These are phyloP conservation scores for Trichosporon coremiiforme DNA, from an alignment of 1,284 basidiomycete species.

Conservation along the genomic window DNA sequence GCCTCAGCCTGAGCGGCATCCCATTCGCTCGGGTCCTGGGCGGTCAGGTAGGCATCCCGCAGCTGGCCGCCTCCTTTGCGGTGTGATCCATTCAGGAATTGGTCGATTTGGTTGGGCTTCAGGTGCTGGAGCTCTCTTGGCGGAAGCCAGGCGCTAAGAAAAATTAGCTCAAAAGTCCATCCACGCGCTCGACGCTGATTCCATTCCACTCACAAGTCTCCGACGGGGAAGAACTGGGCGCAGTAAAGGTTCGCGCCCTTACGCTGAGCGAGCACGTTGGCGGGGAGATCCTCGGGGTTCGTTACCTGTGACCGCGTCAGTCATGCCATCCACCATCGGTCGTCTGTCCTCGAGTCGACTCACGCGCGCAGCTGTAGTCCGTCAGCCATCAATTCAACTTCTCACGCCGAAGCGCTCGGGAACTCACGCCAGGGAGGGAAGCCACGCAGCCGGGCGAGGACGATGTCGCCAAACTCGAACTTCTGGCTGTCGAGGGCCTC, in stretches of 20 bases:
- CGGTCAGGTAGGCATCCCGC: slow-evolving; percentile 76
- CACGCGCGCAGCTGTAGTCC: slow-evolving; percentile 32
- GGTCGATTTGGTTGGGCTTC: slow-evolving; percentile 76
- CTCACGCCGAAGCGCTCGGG: not conserved
- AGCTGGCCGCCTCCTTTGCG: slow-evolving; percentile 76
- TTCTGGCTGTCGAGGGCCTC: slow-evolving; percentile 41
- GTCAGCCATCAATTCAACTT: slow-evolving; percentile 19
- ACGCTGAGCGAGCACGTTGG: slow-evolving; percentile 40
- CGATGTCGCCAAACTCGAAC: slow-evolving; percentile 72
- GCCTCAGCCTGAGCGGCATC: slow-evolving; percentile 59
- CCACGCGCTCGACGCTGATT: not conserved
- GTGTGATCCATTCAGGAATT: slow-evolving; percentile 71
- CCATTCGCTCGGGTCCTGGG: slow-evolving; percentile 78
- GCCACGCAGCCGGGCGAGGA: slow-evolving; percentile 89
- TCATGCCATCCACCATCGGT: not conserved
- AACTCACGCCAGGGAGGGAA: slow-evolving; percentile 77
- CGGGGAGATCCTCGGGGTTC: slow-evolving; percentile 45
- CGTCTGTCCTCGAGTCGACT: slow-evolving; percentile 6
- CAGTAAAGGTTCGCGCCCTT: slow-evolving; percentile 43
- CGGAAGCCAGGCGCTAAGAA: slow-evolving; percentile 76
- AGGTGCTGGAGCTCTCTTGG: slow-evolving; percentile 80
- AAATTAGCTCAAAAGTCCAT: slow-evolving; percentile 20
- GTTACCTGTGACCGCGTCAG: slow-evolving; percentile 40
- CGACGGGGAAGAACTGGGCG: slow-evolving; percentile 60
- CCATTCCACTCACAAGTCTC: slow-evolving; percentile 74